Evolutionary conservation across 257 asterid species (phyloP).

Genomic region (Nicotiana tomentosiformis): DNA sequence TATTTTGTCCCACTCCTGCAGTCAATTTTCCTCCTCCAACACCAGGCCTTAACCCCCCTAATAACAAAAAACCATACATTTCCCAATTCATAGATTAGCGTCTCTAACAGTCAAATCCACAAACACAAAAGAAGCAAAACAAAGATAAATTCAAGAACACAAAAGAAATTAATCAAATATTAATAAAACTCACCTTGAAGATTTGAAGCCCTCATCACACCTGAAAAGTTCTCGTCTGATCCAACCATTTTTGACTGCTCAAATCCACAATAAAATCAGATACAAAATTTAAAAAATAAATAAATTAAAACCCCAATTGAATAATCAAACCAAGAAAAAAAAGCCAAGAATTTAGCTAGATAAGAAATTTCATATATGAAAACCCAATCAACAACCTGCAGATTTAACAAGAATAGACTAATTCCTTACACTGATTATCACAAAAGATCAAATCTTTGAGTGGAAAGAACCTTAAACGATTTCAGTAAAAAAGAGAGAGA

Average conservation of each 20-base stretch:
- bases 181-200: slow-evolving; percentile 32
- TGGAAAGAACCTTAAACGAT: not conserved
- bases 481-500: slow-evolving; percentile 10
- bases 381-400: not conserved
- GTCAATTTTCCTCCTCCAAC: slow-evolving; percentile 22
- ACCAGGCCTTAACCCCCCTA: slow-evolving; percentile 38
- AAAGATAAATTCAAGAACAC: not conserved
- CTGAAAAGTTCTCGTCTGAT: slow-evolving; percentile 58
- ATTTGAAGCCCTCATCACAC: slow-evolving; percentile 50
- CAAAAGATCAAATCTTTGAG: slow-evolving; percentile 2
- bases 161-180: not conserved
- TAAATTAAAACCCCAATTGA: not conserved
- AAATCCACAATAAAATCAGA: not conserved
- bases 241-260: slow-evolving; percentile 43
- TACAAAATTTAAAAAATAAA: not conserved
- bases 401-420: not conserved
- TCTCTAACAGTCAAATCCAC: not conserved
- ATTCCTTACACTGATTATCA: not conserved
- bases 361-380: not conserved
- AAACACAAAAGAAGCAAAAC: not conserved
- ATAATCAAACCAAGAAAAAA: not conserved
- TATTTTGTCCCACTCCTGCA: slow-evolving; percentile 33
- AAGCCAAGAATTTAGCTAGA: not conserved
- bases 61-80: not conserved
- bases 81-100: not conserved